Percentiles rank a stretch among this genome's conserved stretches.
Conservation (phyloP, 2,329 filamentous ascomycete genomes). For the Cercospora citrullina region DNA sequence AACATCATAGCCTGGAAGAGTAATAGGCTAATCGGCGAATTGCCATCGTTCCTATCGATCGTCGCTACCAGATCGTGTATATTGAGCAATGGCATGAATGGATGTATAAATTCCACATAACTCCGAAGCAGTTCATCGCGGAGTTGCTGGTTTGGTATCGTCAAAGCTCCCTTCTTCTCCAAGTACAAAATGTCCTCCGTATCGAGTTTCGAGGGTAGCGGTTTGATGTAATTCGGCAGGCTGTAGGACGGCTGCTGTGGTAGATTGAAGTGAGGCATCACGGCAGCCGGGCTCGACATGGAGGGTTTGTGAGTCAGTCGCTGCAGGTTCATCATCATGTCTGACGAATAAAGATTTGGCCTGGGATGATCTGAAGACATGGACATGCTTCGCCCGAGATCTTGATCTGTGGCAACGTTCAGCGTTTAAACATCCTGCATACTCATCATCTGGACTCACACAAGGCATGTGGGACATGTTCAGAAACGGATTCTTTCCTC, state of each 20-base stretch:
- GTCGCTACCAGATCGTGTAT: constrained; percentile 60
- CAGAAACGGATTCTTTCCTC: constrained; percentile 26
- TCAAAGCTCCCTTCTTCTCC: constrained; percentile 78
- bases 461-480: constrained; percentile 63
- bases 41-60: constrained; percentile 67
- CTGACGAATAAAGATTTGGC: constrained; percentile 32
- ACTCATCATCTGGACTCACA: constrained; percentile 51
- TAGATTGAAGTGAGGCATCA: constrained; percentile 29
- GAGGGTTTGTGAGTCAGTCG: constrained; percentile 31
- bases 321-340: constrained; percentile 37
- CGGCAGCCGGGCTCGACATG: constrained; percentile 29
- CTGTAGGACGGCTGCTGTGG: constrained; percentile 40
- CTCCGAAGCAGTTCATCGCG: constrained; percentile 79
- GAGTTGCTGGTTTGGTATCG: constrained; percentile 67
- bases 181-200: constrained; percentile 82
- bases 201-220: constrained; percentile 73
- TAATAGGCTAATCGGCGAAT: constrained; percentile 74
- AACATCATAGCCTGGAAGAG: constrained; percentile 96
- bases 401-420: constrained; percentile 31
- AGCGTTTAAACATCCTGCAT: constrained; percentile 1
- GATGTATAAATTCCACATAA: constrained; percentile 87
- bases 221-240: constrained; percentile 71
- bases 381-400: constrained; percentile 30
- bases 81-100: constrained; percentile 87
- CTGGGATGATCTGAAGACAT: constrained; percentile 23